Evolutionary conservation across 2,329 filamentous ascomycete species (phyloP).

Genomic region (Cadophora sp.): DNA sequence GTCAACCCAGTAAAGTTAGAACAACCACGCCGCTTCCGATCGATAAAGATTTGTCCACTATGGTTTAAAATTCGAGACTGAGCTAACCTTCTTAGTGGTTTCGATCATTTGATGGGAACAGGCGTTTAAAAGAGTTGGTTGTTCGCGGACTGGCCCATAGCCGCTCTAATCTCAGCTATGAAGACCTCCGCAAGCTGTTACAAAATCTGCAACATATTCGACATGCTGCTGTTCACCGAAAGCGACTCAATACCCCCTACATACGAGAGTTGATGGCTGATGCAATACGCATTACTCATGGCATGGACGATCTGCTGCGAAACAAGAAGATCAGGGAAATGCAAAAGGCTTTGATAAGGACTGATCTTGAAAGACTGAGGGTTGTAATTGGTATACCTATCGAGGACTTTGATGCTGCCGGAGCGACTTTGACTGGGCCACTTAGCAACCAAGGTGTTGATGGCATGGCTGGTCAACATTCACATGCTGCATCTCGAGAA

Average conservation of each 20-base stretch:
- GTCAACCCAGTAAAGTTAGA: too few relatives aligned
- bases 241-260: too few relatives aligned
- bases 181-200: neutral
- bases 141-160: neutral
- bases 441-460: neutral
- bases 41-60: too few relatives aligned
- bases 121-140: neutral
- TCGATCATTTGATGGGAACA: neutral
- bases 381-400: neutral
- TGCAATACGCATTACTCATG: neutral
- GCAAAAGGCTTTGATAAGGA: neutral
- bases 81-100: neutral
- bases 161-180: neutral
- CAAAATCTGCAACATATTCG: neutral
- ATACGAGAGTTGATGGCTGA: neutral
- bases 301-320: neutral
- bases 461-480: neutral
- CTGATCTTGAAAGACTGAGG: neutral
- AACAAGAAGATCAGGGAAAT: conserved; percentile 7
- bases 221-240: conserved; percentile 6
- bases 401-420: neutral
- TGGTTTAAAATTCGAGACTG: neutral
- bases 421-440: neutral
- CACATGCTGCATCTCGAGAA: neutral
- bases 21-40: too few relatives aligned